phyloP scores from a whole-genome alignment of 2,329 filamentous ascomycete genomes.

The Calonectria fujianensis region DNA sequence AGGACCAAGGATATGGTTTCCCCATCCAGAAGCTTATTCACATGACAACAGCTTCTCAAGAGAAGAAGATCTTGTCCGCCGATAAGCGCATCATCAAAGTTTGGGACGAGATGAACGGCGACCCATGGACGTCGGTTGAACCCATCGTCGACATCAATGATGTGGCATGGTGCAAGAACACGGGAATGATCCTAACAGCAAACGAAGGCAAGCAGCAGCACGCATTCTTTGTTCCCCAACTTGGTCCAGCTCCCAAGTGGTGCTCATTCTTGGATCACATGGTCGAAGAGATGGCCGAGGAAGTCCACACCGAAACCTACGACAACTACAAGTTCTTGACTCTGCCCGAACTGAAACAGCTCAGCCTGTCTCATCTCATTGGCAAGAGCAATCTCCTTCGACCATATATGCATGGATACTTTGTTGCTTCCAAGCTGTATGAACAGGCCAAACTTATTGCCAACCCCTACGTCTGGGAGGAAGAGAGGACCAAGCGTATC shows the following conservation, averaged over 20 bases:
- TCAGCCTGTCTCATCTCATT: slow-evolving; percentile 91
- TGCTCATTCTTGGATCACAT: slow-evolving; percentile 97
- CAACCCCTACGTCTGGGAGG: slow-evolving; percentile 95
- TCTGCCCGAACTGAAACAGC: slow-evolving; percentile 85
- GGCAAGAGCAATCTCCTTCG: slow-evolving; percentile 92
- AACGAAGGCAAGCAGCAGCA: slow-evolving; percentile 98
- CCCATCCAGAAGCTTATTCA: slow-evolving; percentile 89
- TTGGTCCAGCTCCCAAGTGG: slow-evolving; percentile 95
- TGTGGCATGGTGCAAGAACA: slow-evolving; percentile 93
- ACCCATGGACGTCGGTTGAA: slow-evolving; percentile 96
- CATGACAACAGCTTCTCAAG: slow-evolving; percentile 82
- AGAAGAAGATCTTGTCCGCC: slow-evolving; percentile 91
- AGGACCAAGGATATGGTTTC: slow-evolving; percentile 97
- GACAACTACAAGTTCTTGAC: slow-evolving; percentile 99
- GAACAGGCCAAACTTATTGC: slow-evolving; percentile 95
- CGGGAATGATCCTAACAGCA: slow-evolving; percentile 95
- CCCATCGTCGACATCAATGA: slow-evolving; percentile 96
- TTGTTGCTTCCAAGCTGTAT: slow-evolving; percentile 95
- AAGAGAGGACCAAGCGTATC: slow-evolving; percentile 92
- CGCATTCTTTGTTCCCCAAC: slow-evolving; percentile 94
- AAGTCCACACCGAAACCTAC: slow-evolving; percentile 86
- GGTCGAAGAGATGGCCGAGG: slow-evolving; percentile 98
- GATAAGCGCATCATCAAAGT: slow-evolving; percentile 99
- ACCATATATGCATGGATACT: slow-evolving; percentile 99
- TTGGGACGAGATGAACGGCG: slow-evolving; percentile 89